Evolutionary conservation across 192 early-diverging fungal genomes (phyloP), one percentile per base, ranked within the genome.

Genomic region (Endogone sp.): DNA sequence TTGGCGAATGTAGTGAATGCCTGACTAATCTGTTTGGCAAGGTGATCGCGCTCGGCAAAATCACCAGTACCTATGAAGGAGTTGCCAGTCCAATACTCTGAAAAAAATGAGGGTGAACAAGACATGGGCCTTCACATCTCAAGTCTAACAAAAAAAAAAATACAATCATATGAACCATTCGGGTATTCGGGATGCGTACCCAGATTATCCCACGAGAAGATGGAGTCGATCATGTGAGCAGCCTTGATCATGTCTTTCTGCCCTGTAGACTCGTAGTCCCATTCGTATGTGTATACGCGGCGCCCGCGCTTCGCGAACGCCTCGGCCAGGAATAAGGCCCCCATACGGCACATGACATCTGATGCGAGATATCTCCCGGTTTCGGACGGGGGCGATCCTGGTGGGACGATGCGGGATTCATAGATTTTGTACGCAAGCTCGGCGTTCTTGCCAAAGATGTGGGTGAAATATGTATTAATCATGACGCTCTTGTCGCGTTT

Each of bases 1-100:
- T 75, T 78, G 3, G 79, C 79, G 64, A 81, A 81, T 2, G 66
- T 60, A 2, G 74, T 61, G 37, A 75, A 74, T 0, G 76, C 56
- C 23, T 63, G 61, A 4, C 74, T 67, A 2, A 81, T 60, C 57
- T 81, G 79, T 2, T 77, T 71, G 6, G 79, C 69, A 9, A 81
- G 72, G 11, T 73, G 76, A 26, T 77, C 79, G 55, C 77, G 73
- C 24, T 81, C 73, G 4, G 62, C 2, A 0, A 66, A 63, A 26
- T 71, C 64, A 2, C 70, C 70, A 4, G 64, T 58, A n/a, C 64
- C 70, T n/a, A 71, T 24, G 64, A 65, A 71, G 6, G 70, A 65
- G 30, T 71, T 71, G 26, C 66, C 70, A 6, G 29, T 37, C 70
- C 70, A 71, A 25, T 71, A 66, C n/a, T 64, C 29, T n/a, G n/a